Evolutionary conservation across 768 basidiomycete species (phyloP).

Genomic region (Mycena venus): DNA sequence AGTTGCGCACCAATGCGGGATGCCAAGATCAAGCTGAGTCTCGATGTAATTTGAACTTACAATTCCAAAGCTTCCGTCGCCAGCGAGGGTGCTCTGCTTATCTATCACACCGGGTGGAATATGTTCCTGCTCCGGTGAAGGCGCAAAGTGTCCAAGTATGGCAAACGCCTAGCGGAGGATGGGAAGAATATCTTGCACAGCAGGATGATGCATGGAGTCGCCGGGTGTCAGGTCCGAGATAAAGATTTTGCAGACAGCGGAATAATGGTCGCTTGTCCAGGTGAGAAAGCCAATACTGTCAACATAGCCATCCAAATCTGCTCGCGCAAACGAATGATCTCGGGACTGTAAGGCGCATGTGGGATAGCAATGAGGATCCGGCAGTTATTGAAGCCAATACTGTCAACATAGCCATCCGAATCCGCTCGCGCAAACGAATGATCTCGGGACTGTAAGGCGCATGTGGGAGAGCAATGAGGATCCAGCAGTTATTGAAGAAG

Average conservation of each 20-base stretch:
- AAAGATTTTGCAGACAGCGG: background rate
- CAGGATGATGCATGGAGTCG: no score
- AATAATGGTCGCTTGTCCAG: background rate
- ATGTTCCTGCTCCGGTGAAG: background rate
- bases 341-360: background rate
- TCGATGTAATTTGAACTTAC: background rate
- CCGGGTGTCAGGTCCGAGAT: no score
- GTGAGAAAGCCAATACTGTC: background rate
- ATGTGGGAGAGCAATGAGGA: no score
- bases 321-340: no score
- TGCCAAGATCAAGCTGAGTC: background rate
- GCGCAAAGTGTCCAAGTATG: background rate
- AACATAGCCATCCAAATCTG: background rate
- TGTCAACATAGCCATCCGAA: no score
- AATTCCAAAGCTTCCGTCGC: background rate
- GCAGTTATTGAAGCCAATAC: conserved; percentile 4
- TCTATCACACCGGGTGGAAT: background rate
- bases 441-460: no score
- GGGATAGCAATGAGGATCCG: background rate
- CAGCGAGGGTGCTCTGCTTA: background rate
- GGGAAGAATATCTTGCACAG: no score
- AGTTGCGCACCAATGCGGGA: background rate
- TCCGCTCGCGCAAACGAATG: no score
- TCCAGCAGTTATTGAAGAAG: no score
- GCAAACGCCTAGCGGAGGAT: no score